Evolutionary conservation across 1,284 basidiomycete genomes (phyloP).

Genomic region (Cutaneotrichosporon cyanovorans): DNA sequence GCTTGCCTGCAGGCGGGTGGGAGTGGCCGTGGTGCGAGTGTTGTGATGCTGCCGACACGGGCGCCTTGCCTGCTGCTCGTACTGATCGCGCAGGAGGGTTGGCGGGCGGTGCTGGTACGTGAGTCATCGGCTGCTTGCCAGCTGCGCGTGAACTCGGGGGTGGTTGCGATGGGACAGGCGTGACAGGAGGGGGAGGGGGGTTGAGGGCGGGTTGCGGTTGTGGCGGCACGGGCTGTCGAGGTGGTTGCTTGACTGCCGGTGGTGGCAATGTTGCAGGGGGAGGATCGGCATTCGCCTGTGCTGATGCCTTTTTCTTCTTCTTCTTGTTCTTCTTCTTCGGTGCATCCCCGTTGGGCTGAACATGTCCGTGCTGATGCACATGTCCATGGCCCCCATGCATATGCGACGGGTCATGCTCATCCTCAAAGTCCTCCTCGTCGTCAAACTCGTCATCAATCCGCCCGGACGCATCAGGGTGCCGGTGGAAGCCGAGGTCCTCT

Average conservation of each 20-base stretch:
- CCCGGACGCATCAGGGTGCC: conserved; percentile 45
- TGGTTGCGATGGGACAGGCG: conserved; percentile 45
- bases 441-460: conserved; percentile 47
- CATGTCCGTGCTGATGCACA: conserved; percentile 18
- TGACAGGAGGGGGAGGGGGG: conserved; percentile 34
- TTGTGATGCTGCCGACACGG: conserved; percentile 52
- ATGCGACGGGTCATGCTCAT: conserved; percentile 30
- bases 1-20: conserved; percentile 46
- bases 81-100: conserved; percentile 47
- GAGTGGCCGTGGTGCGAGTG: conserved; percentile 53
- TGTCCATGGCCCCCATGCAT: conserved; percentile 40
- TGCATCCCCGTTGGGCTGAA: conserved; percentile 34
- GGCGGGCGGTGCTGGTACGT: conserved; percentile 34
- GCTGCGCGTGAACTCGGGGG: conserved; percentile 61
- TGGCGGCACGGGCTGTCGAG: conserved; percentile 34
- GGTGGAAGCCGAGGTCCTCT: conserved; percentile 50
- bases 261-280: conserved; percentile 40
- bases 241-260: conserved; percentile 34
- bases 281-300: conserved; percentile 20
- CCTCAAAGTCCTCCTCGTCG: conserved; percentile 41
- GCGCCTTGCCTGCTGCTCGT: conserved; percentile 48
- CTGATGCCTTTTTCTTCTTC: conserved; percentile 52
- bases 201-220: conserved; percentile 28
- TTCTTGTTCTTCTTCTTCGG: conserved; percentile 51
- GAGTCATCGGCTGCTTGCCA: conserved; percentile 67